phyloP scores from a whole-genome alignment of 805 yeast species.

The Starmerella bombi region DNA sequence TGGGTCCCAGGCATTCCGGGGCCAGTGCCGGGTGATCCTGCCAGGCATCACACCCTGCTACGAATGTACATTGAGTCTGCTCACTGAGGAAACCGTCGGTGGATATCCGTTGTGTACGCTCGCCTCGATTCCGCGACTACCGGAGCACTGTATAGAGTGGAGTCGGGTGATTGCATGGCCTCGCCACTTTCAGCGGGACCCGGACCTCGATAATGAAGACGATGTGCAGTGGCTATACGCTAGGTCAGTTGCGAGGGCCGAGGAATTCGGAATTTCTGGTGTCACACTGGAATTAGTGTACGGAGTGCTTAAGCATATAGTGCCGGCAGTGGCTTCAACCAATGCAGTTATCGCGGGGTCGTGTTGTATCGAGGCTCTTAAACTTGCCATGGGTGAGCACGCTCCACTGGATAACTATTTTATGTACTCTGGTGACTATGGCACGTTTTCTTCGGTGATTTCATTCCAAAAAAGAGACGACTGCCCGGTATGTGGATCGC shows the following conservation, averaged over 20 bases:
- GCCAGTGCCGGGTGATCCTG: constrained; percentile 74
- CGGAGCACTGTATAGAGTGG: constrained; percentile 93
- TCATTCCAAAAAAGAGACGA: constrained; percentile 43
- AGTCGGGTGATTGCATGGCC: constrained; percentile 71
- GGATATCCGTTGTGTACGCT: constrained; percentile 88
- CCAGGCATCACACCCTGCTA: constrained; percentile 83
- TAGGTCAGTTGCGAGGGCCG: constrained; percentile 46
- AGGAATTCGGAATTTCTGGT: constrained; percentile 49
- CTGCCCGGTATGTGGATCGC: constrained; percentile 66
- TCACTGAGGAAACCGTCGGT: constrained; percentile 33
- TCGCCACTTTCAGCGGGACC: constrained; percentile 22
- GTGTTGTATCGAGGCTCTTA: constrained; percentile 76
- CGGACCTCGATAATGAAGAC: constrained; percentile 56
- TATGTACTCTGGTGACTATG: constrained; percentile 76
- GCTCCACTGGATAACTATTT: constrained; percentile 62
- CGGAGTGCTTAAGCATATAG: constrained; percentile 82
- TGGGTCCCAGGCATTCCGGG: constrained; percentile 89
- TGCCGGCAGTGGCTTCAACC: constrained; percentile 90
- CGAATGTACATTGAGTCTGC: constrained; percentile 74
- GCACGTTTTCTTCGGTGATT: constrained; percentile 63
- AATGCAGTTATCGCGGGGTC: constrained; percentile 85
- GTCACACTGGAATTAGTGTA: constrained; percentile 59
- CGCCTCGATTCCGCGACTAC: constrained; percentile 84
- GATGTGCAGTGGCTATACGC: constrained; percentile 53
- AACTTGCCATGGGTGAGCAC: constrained; percentile 55